phyloP scores from a whole-genome alignment of 352 stramenopile genomes.

The Poterioochromonas sp. region DNA sequence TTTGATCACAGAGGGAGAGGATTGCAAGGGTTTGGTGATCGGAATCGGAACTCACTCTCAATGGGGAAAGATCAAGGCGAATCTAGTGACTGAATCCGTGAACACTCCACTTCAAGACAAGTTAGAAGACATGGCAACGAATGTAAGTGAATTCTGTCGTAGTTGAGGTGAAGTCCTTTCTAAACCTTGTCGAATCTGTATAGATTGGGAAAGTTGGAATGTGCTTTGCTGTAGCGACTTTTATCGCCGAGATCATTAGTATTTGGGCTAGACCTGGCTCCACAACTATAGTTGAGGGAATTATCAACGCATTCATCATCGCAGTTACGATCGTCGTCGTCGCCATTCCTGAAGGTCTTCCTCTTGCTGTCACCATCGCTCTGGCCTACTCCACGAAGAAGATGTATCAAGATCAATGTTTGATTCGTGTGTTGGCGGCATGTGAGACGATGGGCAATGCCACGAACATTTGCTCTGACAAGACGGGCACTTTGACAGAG shows the following conservation, averaged over 20 bases:
- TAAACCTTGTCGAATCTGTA: conserved; percentile 6
- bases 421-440: conserved; percentile 90
- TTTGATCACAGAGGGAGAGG: conserved; percentile 29
- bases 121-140: conserved; percentile 73
- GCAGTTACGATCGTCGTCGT: conserved; percentile 86
- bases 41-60: conserved; percentile 64
- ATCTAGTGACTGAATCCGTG: conserved; percentile 70
- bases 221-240: conserved; percentile 68
- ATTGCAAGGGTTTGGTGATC: conserved; percentile 58
- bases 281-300: conserved; percentile 48
- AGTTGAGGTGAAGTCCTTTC: neutral
- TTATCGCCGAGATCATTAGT: conserved; percentile 64
- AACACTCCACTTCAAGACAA: conserved; percentile 81
- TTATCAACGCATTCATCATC: conserved; percentile 86
- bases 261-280: conserved; percentile 59
- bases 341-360: conserved; percentile 82
- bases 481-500: conserved; percentile 89
- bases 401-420: conserved; percentile 96
- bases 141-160: conserved; percentile 26
- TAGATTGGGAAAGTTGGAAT: conserved; percentile 30
- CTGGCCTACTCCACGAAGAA: conserved; percentile 91
- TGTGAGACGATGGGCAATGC: conserved; percentile 97
- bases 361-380: conserved; percentile 81
- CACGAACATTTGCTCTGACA: conserved; percentile 93
- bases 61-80: conserved; percentile 80